Conservation (phyloP, 1,139 yeast genomes). For the Zygosaccharomyces sapae region DNA sequence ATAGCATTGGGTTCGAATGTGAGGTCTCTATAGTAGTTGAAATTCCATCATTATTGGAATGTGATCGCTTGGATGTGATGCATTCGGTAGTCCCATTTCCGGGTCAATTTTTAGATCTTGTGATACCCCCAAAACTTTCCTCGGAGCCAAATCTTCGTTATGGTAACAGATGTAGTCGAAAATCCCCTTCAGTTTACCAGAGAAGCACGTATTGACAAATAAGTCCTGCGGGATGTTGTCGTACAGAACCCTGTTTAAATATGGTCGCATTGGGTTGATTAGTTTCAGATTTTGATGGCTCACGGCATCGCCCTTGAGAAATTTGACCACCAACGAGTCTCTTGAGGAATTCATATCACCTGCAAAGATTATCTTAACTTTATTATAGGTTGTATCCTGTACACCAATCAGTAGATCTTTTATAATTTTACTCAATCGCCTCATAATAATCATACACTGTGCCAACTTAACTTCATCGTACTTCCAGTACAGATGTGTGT, state of each 20-base stretch:
- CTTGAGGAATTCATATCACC: slow-evolving; percentile 57
- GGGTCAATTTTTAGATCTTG: slow-evolving; percentile 51
- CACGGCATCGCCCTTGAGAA: slow-evolving; percentile 40
- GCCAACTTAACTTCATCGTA: slow-evolving; percentile 51
- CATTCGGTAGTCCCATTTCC: slow-evolving; percentile 83
- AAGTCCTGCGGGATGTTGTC: slow-evolving; percentile 38
- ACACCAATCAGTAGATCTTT: slow-evolving; percentile 28
- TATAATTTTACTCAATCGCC: slow-evolving; percentile 30
- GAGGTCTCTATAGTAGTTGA: slow-evolving; percentile 46
- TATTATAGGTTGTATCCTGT: slow-evolving; percentile 30
- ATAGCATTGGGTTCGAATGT: no score
- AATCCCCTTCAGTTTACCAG: slow-evolving; percentile 47
- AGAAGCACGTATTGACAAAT: slow-evolving; percentile 48
- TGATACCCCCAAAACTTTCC: slow-evolving; percentile 56
- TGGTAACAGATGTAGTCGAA: slow-evolving; percentile 59
- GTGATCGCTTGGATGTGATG: slow-evolving; percentile 89
- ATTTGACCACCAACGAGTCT: slow-evolving; percentile 45
- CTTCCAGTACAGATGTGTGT: slow-evolving; percentile 62
- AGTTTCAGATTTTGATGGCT: slow-evolving; percentile 35
- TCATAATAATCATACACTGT: slow-evolving; percentile 48
- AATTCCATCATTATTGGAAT: slow-evolving; percentile 77
- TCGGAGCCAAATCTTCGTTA: slow-evolving; percentile 37
- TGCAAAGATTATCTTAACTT: slow-evolving; percentile 37
- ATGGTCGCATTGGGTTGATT: slow-evolving; percentile 35
- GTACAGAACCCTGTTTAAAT: slow-evolving; percentile 36